A percentile compares a stretch with the other conserved stretches of the same genome.
Evolutionary conservation across 2,329 filamentous ascomycete species (phyloP).

Genomic region (Colletotrichum karsti): DNA sequence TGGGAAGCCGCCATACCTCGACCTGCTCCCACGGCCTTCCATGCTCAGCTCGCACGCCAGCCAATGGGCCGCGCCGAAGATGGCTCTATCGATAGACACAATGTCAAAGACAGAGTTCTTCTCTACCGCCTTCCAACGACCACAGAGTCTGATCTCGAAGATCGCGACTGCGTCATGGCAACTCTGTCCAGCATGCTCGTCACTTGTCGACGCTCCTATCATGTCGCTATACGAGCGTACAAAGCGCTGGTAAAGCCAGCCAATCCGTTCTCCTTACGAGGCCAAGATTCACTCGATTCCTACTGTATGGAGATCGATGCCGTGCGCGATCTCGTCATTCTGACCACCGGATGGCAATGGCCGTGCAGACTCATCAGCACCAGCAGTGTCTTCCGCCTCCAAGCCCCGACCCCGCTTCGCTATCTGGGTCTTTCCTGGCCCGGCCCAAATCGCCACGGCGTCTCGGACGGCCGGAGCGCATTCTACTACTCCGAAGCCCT

Average conservation of each 20-base stretch:
- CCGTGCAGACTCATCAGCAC: conserved; percentile 2
- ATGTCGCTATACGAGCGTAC: neutral
- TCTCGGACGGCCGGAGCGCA: neutral
- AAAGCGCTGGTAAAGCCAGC: neutral
- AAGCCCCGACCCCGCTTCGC: neutral
- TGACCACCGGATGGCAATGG: neutral
- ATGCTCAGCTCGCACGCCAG: neutral
- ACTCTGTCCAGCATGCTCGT: conserved; percentile 1
- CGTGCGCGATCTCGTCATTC: neutral
- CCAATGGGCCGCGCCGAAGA: conserved; percentile 5
- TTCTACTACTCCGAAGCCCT: neutral
- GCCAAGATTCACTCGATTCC: neutral
- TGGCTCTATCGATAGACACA: conserved; percentile 3
- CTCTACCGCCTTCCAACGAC: neutral
- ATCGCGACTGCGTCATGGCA: conserved; percentile 7
- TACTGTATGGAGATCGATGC: neutral
- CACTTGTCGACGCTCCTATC: neutral
- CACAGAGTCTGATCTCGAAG: neutral
- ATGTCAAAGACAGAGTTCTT: conserved; percentile 7
- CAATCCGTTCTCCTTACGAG: neutral
- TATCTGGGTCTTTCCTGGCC: conserved; percentile 1
- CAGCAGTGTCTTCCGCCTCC: neutral
- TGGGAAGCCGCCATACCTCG: neutral
- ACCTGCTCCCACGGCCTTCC: neutral
- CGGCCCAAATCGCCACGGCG: neutral